Evolutionary conservation across 305 asterid genomes (phyloP).

Genomic region (Fraxinus angustifolia): DNA sequence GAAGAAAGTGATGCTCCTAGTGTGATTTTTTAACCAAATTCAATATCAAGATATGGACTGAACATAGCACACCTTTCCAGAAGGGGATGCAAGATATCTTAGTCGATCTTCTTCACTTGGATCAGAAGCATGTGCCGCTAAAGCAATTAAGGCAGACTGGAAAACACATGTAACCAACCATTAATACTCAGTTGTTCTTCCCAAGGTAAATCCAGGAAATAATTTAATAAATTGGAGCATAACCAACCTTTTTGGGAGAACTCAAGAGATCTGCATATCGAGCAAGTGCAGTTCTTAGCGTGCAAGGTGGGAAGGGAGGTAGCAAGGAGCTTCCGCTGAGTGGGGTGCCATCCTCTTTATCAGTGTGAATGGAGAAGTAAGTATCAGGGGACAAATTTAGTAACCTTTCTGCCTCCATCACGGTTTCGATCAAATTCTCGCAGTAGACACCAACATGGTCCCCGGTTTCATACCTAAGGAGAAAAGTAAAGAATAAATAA

Average conservation of each 20-base stretch:
- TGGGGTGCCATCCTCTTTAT: conserved; percentile 73
- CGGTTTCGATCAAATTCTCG: conserved; percentile 75
- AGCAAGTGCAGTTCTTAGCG: conserved; percentile 76
- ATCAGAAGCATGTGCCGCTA: conserved; percentile 82
- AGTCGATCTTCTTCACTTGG: conserved; percentile 80
- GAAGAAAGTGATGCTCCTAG: background rate
- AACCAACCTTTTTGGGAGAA: conserved; percentile 80
- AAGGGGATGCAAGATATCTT: conserved; percentile 78
- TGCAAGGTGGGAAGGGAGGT: conserved; percentile 92
- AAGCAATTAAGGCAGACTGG: conserved; percentile 75
- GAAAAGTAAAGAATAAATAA: conserved; percentile 11
- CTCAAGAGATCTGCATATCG: conserved; percentile 80
- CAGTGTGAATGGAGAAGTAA: conserved; percentile 73
- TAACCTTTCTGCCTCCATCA: conserved; percentile 83
- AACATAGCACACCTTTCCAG: conserved; percentile 74
- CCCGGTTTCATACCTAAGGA: conserved; percentile 87
- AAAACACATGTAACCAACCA: conserved; percentile 14
- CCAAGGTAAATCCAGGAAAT: background rate
- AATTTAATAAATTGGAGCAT: background rate
- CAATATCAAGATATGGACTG: background rate
- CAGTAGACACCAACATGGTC: conserved; percentile 95
- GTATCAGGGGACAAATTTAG: conserved; percentile 65
- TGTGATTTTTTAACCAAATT: background rate
- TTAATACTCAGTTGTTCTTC: conserved; percentile 9
- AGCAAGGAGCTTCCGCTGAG: conserved; percentile 59